Conservation (phyloP, 1,139 yeast species). For the Pichia sp. region DNA sequence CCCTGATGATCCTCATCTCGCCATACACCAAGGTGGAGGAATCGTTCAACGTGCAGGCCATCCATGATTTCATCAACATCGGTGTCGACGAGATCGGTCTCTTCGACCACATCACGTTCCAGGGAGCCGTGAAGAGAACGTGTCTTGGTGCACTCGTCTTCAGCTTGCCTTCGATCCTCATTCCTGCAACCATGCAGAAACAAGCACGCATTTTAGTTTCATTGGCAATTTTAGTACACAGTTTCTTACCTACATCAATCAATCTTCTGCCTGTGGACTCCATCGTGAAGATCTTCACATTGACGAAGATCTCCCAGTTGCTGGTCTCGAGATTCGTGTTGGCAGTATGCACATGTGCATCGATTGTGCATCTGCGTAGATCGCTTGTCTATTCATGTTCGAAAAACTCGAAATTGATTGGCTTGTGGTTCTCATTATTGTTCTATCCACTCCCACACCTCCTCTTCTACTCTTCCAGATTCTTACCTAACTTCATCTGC, state of each 20-base stretch:
- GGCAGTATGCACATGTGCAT: conserved; percentile 2
- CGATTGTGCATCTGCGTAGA: conserved; percentile 10
- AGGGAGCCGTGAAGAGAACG: conserved; percentile 89
- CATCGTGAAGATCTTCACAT: not conserved
- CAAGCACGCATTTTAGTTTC: conserved; percentile 62
- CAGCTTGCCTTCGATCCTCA: conserved; percentile 33
- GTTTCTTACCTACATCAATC: conserved; percentile 14
- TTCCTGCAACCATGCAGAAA: conserved; percentile 11
- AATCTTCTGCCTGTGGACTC: not conserved
- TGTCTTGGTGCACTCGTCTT: conserved; percentile 72
- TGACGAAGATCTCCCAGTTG: conserved; percentile 18
- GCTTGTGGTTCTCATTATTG: conserved; percentile 61
- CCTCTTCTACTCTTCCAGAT: conserved; percentile 71
- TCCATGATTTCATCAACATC: conserved; percentile 72
- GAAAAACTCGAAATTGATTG: conserved; percentile 32
- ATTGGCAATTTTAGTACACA: conserved; percentile 29
- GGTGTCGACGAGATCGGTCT: conserved; percentile 49
- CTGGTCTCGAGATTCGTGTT: conserved; percentile 46
- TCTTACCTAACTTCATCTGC: conserved; percentile 85
- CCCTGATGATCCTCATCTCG: conserved; percentile 36
- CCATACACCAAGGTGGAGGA: conserved; percentile 96
- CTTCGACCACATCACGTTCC: conserved; percentile 77
- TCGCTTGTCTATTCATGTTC: conserved; percentile 17
- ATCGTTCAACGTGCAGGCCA: conserved; percentile 87
- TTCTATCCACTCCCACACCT: conserved; percentile 74